Conservation (phyloP, 139 green algal species). For the Mesostigma viride region DNA sequence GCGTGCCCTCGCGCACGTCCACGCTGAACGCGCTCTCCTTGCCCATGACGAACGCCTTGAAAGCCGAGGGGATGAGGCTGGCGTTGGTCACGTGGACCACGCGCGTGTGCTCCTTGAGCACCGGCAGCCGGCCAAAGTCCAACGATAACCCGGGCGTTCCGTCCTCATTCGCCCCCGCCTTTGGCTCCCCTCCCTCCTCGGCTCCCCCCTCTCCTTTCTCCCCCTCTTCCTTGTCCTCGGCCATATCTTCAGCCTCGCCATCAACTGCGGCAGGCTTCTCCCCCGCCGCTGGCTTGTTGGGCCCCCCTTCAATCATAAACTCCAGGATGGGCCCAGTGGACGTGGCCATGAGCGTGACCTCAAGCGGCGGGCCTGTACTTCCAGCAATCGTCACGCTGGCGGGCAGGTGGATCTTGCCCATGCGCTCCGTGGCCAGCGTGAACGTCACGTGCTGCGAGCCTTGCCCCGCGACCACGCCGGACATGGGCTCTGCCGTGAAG, state of each 20-base stretch:
- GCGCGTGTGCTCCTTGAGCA: constrained; percentile 44
- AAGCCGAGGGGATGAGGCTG: constrained; percentile 51
- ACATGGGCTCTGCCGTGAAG: constrained; percentile 38
- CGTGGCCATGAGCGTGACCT: constrained; percentile 48
- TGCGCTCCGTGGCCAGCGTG: constrained; percentile 41
- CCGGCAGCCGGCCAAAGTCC: constrained; percentile 48
- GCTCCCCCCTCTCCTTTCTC: no score
- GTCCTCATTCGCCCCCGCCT: background rate
- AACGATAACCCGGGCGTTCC: constrained; percentile 15
- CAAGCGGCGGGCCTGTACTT: constrained; percentile 40
- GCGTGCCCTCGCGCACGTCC: constrained; percentile 32
- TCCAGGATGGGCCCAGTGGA: constrained; percentile 49
- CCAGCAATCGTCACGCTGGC: constrained; percentile 44
- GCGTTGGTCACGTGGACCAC: constrained; percentile 52
- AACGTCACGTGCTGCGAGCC: constrained; percentile 44
- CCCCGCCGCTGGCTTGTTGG: background rate
- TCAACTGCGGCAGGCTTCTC: no score
- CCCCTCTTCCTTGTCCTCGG: no score
- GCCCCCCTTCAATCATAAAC: constrained; percentile 20
- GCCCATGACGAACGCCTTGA: constrained; percentile 56
- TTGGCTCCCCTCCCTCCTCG: no score
- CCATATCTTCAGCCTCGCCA: no score
- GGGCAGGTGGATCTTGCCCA: constrained; percentile 61
- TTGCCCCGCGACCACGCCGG: constrained; percentile 43
- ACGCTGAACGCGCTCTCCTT: constrained; percentile 50